These are phyloP conservation scores for Candida odintsovae DNA, from an alignment of 805 yeast genomes.

Conservation along the genomic window DNA sequence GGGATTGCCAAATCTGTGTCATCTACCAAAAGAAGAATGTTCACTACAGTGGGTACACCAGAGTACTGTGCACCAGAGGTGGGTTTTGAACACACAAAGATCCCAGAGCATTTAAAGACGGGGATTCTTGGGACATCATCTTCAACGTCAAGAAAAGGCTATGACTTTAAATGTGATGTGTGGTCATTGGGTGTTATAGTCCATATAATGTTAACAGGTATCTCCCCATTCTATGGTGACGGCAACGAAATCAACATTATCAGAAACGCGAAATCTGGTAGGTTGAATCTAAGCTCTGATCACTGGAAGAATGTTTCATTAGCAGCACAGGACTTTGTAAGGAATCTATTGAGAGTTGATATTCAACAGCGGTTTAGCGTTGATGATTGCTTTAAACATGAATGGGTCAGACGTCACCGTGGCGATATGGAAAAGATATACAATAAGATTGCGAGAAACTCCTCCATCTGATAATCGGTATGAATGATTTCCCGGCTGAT, in stretches of 20 bases:
- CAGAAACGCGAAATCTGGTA: slow-evolving; percentile 36
- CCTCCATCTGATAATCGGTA: neutral
- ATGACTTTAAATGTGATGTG: slow-evolving; percentile 53
- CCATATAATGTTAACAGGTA: slow-evolving; percentile 55
- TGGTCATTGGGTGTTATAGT: slow-evolving; percentile 66
- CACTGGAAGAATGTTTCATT: slow-evolving; percentile 39
- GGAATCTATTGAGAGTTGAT: slow-evolving; percentile 33
- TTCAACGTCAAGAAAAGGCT: slow-evolving; percentile 28
- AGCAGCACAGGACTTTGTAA: slow-evolving; percentile 42
- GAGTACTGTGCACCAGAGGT: slow-evolving; percentile 74
- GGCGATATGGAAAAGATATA: slow-evolving; percentile 32
- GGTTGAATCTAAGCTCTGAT: slow-evolving; percentile 29
- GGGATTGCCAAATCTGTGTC: slow-evolving; percentile 43
- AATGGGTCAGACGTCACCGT: slow-evolving; percentile 42
- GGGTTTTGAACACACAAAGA: slow-evolving; percentile 34
- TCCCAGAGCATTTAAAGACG: slow-evolving; percentile 22
- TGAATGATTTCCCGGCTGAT: too few species aligned
- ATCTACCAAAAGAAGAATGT: slow-evolving; percentile 32
- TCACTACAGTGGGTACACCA: slow-evolving; percentile 55
- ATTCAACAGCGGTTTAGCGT: slow-evolving; percentile 32
- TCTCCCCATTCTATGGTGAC: slow-evolving; percentile 55
- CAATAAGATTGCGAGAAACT: slow-evolving; percentile 19
- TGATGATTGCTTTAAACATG: slow-evolving; percentile 34
- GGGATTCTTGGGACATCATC: slow-evolving; percentile 19
- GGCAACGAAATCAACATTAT: slow-evolving; percentile 37